Percentiles rank a stretch among this genome's conserved stretches.
phyloP scores from a whole-genome alignment of 192 early-diverging fungal genomes.

The Coemansia sp. region DNA sequence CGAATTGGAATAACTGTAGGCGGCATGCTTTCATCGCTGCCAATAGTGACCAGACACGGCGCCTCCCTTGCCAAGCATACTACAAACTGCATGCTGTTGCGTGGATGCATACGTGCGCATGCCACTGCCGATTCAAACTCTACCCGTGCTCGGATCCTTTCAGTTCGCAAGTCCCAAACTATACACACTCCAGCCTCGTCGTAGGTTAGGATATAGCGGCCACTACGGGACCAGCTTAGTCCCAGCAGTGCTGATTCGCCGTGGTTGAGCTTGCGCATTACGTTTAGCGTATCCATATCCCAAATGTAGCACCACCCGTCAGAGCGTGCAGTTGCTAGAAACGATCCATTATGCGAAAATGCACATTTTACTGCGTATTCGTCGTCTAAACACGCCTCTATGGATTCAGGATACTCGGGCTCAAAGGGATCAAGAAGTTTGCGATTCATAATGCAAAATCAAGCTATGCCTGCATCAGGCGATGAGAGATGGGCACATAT shows the following conservation, averaged over 20 bases:
- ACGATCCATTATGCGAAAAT: conserved; percentile 79
- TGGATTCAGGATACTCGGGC: conserved; percentile 75
- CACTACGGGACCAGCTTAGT: conserved; percentile 82
- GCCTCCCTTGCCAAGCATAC: conserved; percentile 32
- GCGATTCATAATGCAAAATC: conserved; percentile 48
- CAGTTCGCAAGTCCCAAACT: conserved; percentile 78
- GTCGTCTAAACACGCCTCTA: conserved; percentile 72
- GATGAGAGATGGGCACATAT: background rate
- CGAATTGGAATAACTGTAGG: conserved; percentile 21
- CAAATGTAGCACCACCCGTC: conserved; percentile 81
- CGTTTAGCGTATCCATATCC: conserved; percentile 85
- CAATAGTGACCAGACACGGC: conserved; percentile 37
- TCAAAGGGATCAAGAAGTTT: conserved; percentile 73
- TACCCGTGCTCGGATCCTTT: conserved; percentile 55
- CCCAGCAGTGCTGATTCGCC: conserved; percentile 75
- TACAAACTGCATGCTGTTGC: conserved; percentile 49
- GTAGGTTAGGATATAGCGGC: conserved; percentile 73
- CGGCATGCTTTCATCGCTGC: background rate
- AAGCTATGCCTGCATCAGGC: background rate
- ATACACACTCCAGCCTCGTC: conserved; percentile 82
- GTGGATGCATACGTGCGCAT: conserved; percentile 76
- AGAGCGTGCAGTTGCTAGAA: conserved; percentile 73
- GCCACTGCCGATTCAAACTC: conserved; percentile 69
- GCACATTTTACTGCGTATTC: conserved; percentile 64
- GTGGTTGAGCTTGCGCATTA: conserved; percentile 66